Evolutionary conservation across 495 filamentous ascomycete species (phyloP), one percentile per base, ranked within the genome.

Genomic region (Penicillium paradoxum): DNA sequence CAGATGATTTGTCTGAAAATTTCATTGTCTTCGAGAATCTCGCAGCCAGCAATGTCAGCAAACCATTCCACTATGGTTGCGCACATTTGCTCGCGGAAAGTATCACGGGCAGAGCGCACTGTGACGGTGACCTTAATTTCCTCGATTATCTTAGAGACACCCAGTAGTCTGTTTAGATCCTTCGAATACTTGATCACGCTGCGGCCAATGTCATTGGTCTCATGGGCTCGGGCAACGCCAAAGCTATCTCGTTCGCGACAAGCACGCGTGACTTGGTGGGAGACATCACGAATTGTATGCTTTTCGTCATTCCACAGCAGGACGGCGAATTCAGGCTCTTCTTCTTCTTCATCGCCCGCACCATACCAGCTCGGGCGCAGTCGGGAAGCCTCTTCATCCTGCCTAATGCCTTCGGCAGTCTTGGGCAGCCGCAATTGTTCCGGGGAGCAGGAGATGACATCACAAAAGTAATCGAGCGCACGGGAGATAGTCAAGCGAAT

Each of bases 241-340:
- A 88, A 91, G 13, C 69, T 73, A 49, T 76, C 72, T 9, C 81
- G 75, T 53, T 85, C 80, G 55, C 83, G 86, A 77, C 95, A 97
- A 45, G 93, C 95, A 48, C 95, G 81, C 3, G 87, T 86, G 14
- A 98, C 90, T 66, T 96, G 91, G 29, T 91, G 80, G 51, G 84
- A 73, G 9, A 98, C 91, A 67, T 97, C 93, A n/a, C 80, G 76
- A 45, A 97, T 84, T 0, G 93, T 97, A 65, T 98, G 93, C 72
- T 98, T 98, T 69, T 98, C 93, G 54, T 98, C 93, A 58, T 98
- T 98, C 93, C 93, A 98, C 7, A 98, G 74, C 17, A 96, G 69
- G n/a, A 98, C 71, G 4, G 89, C 84, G 65, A 84, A 98, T 60
- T 96, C 90, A 13, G 83, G 79, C 19, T 82, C 71, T 19, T 75